Base-by-base conservation (phyloP, 768 basidiomycete species). In the Boletus edulis region DNA sequence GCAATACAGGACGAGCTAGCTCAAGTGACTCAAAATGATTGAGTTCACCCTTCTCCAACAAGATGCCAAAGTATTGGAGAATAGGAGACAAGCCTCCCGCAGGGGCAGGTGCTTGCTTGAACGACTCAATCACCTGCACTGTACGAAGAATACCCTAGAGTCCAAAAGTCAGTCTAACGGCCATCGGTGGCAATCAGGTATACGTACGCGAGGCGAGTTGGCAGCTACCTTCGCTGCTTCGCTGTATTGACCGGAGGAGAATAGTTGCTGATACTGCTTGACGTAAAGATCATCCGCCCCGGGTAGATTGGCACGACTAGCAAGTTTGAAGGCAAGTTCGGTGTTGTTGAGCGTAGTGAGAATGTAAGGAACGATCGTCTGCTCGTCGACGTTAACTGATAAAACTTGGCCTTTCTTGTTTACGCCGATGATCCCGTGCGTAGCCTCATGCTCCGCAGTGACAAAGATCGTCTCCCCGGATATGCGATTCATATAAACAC, bases 401-500 rank as follows among this genome's bases (percentile, higher is more conserved):
- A 99, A 81, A 17, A 98, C 94, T 73, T 99, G 97, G 32, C 97
- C 97, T 76, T 98, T 98, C 82, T 96, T 92, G 83, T 99, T 99
- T 68, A 99, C 94, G 61, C 96, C 96, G 59, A 99, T 93, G 72
- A 99, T 97, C 77, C 97, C 97, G 67, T 93, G 84, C 4, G 87
- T 86, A 17, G 86, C 83, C 71, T 98, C 95, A 67, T 98, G 94
- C 66, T 98, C 95, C 34, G 96, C 92, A 13, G 97, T 98, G 43
- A 97, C 94, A 70, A 99, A 99, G 70, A 99, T 98, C 34, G 97
- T 98, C 77, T 99, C 97, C 34, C 97, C 96, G 41, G 92, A 94
- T 70, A 99, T 99, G 61, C 97, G 90, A 81, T 99, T 99, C 97
- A 99, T 99, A 79, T 98, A 99, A 56, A 99, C 85, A 75, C 97